Percentiles rank a stretch among this genome's conserved stretches.
These are phyloP conservation scores for Metarhizium guizhouense DNA, from an alignment of 2,329 filamentous ascomycete genomes.

Conservation along the genomic window DNA sequence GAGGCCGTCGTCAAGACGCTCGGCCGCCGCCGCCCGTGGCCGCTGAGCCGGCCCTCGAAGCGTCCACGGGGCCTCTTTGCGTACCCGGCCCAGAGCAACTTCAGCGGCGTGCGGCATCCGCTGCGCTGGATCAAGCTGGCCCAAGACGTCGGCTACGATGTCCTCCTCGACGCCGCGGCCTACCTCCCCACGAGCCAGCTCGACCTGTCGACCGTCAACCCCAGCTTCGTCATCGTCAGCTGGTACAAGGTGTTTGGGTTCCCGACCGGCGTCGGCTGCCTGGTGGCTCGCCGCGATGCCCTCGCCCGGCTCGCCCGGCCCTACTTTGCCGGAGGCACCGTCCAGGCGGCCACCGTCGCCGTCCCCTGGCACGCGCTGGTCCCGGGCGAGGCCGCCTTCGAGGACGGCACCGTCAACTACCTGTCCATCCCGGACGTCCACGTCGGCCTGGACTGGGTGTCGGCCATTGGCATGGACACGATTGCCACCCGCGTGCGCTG, in stretches of 20 bases:
- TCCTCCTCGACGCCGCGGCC: constrained; percentile 30
- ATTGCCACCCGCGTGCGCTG: constrained; percentile 24
- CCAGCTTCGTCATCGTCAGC: constrained; percentile 29
- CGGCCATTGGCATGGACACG: constrained; percentile 15
- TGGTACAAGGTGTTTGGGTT: constrained; percentile 35
- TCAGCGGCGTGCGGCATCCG: constrained; percentile 32
- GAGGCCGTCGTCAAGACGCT: constrained; percentile 16
- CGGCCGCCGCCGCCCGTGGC: constrained; percentile 1
- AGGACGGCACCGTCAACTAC: constrained; percentile 33
- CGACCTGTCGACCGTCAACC: constrained; percentile 23
- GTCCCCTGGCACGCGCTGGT: constrained; percentile 22
- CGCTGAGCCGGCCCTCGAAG: neutral
- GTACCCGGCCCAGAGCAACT: constrained; percentile 38
- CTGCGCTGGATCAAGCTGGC: constrained; percentile 26
- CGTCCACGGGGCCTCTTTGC: constrained; percentile 26
- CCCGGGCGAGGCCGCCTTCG: constrained; percentile 22
- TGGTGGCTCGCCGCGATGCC: constrained; percentile 23
- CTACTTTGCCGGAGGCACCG: constrained; percentile 31
- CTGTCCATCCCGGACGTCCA: constrained; percentile 28
- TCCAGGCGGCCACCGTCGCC: constrained; percentile 22
- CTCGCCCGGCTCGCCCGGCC: constrained; percentile 23
- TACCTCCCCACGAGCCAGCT: constrained; percentile 27
- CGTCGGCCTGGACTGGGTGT: constrained; percentile 27
- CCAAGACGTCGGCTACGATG: constrained; percentile 28
- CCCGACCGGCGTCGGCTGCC: constrained; percentile 31